phyloP scores from a whole-genome alignment of 768 basidiomycete species.

The Pleurotus platypus region DNA sequence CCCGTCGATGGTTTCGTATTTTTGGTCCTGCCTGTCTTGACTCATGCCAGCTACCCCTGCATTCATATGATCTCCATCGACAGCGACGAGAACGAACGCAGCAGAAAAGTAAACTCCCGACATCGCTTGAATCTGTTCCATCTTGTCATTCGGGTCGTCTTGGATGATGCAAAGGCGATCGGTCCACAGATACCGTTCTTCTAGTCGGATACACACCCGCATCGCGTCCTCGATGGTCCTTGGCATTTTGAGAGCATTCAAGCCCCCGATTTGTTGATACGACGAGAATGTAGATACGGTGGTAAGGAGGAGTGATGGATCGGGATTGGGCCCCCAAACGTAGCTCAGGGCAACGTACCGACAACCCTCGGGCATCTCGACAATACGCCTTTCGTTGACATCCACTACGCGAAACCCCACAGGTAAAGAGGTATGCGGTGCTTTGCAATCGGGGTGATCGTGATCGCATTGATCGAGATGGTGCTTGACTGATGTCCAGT shows the following conservation, averaged over 20 bases:
- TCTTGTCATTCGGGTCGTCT: background rate
- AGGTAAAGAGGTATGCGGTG: background rate
- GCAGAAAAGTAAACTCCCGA: conserved; percentile 1
- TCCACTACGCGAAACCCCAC: background rate
- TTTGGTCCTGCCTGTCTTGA: background rate
- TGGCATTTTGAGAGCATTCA: background rate
- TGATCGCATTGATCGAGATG: background rate
- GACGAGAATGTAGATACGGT: background rate
- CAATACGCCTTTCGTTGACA: background rate
- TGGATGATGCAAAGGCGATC: conserved; percentile 5
- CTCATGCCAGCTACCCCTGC: background rate
- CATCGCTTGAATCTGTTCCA: conserved; percentile 1
- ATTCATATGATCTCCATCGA: conserved; percentile 1
- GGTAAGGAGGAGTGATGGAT: background rate
- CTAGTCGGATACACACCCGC: background rate
- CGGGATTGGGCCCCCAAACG: background rate
- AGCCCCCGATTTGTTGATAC: background rate
- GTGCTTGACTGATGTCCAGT: background rate
- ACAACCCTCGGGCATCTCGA: background rate
- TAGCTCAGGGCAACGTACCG: conserved; percentile 1
- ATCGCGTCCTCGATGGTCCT: conserved; percentile 4
- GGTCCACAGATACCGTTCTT: background rate
- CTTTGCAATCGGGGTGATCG: background rate
- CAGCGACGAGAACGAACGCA: background rate
- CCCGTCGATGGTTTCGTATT: background rate